Percentiles rank a stretch among this genome's conserved stretches.
Evolutionary conservation across 1,139 yeast genomes (phyloP).

Genomic region (Sugiyamaella grinbergsii): DNA sequence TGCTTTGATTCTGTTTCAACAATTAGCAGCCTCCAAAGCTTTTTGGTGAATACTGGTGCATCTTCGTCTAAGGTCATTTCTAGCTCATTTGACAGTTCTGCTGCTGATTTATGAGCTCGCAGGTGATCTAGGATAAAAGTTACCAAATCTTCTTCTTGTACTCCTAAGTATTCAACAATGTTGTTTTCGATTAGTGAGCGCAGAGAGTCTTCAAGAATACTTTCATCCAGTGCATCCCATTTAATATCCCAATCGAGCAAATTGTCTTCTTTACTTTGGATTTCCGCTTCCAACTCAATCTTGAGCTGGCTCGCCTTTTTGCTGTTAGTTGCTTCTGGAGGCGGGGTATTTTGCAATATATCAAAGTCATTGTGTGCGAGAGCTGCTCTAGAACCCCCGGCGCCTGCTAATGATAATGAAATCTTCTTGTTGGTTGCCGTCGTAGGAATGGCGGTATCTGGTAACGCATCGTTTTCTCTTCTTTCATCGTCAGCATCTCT

Average conservation of each 20-base stretch:
- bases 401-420: conserved; percentile 25
- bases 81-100: conserved; percentile 37
- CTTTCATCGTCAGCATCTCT: conserved; percentile 36
- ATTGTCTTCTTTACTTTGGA: conserved; percentile 31
- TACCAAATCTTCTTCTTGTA: conserved; percentile 43
- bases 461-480: conserved; percentile 26
- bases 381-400: conserved; percentile 1
- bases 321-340: neutral
- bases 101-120: conserved; percentile 34
- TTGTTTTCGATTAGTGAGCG: conserved; percentile 36
- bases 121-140: conserved; percentile 38
- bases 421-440: conserved; percentile 23
- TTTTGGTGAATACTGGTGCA: conserved; percentile 37
- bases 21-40: conserved; percentile 38
- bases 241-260: conserved; percentile 34
- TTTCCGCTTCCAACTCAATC: conserved; percentile 21
- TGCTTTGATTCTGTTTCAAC: conserved; percentile 32
- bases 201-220: conserved; percentile 32
- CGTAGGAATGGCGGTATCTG: conserved; percentile 12
- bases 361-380: neutral
- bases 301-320: neutral
- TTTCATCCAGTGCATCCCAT: conserved; percentile 38
- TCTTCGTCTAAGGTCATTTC: conserved; percentile 43
- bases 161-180: conserved; percentile 42
- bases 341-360: neutral